Evolutionary conservation across 1,284 basidiomycete genomes (phyloP).

Genomic region (Cryptococcus floricola): DNA sequence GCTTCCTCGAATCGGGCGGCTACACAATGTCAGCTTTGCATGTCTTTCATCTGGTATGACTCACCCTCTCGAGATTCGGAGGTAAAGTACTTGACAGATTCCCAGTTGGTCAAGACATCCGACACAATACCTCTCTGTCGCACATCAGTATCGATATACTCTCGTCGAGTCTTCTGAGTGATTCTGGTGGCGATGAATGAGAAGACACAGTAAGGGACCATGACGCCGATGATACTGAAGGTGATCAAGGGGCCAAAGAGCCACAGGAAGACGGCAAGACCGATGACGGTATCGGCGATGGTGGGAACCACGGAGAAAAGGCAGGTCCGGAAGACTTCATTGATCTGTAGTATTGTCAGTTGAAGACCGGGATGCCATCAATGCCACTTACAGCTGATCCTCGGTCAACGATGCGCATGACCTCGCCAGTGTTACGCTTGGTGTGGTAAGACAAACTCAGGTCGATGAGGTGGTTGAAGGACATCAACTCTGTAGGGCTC

Average conservation of each 20-base stretch:
- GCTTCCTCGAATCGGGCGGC: constrained; percentile 82
- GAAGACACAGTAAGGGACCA: constrained; percentile 90
- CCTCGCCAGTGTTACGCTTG: constrained; percentile 89
- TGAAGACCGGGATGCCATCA: too few relatives aligned
- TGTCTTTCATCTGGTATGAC: too few relatives aligned
- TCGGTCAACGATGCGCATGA: constrained; percentile 93
- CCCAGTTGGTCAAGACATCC: constrained; percentile 97
- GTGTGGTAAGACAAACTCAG: constrained; percentile 91
- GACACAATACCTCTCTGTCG: constrained; percentile 87
- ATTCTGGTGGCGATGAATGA: constrained; percentile 79
- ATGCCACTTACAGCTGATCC: constrained; percentile 65
- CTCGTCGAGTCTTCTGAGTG: constrained; percentile 82
- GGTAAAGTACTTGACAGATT: constrained; percentile 98
- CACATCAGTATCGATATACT: constrained; percentile 93
- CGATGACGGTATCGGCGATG: constrained; percentile 88
- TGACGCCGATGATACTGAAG: constrained; percentile 72
- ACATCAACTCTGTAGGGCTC: constrained; percentile 58
- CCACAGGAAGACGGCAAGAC: constrained; percentile 85
- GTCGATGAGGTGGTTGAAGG: constrained; percentile 86
- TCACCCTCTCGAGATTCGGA: constrained; percentile 77
- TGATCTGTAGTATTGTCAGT: constrained; percentile 54
- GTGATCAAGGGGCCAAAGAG: constrained; percentile 87
- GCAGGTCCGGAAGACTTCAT: constrained; percentile 85
- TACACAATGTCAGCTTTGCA: too few relatives aligned
- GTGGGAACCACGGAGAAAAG: constrained; percentile 93